Conservation (phyloP, 768 basidiomycete species). For the Polyporus arcularius region DNA sequence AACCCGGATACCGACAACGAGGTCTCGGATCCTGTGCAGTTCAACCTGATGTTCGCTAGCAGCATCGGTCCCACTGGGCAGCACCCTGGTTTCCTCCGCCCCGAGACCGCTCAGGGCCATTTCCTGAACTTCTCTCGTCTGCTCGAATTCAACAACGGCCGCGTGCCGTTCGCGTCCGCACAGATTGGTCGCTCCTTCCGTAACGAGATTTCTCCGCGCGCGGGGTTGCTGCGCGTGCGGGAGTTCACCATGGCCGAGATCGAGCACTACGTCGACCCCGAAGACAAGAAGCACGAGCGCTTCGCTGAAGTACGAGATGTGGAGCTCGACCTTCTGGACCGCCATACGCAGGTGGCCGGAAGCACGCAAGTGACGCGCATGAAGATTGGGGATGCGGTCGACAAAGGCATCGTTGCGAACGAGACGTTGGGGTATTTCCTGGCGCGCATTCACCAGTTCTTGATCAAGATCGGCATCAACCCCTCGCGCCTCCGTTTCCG, state of each 20-base stretch:
- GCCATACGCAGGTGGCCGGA: conserved; percentile 80
- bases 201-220: conserved; percentile 97
- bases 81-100: conserved; percentile 93
- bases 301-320: conserved; percentile 82
- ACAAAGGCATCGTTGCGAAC: conserved; percentile 86
- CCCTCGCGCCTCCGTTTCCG: conserved; percentile 84
- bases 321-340: conserved; percentile 75
- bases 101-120: conserved; percentile 98
- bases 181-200: conserved; percentile 96
- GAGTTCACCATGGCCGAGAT: conserved; percentile 99
- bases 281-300: conserved; percentile 83
- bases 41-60: conserved; percentile 98
- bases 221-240: conserved; percentile 93
- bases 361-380: conserved; percentile 62
- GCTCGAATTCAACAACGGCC: conserved; percentile 97
- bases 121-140: conserved; percentile 98
- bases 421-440: conserved; percentile 98
- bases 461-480: conserved; percentile 89
- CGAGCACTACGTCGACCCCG: conserved; percentile 97
- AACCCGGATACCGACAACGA: conserved; percentile 95
- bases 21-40: conserved; percentile 89
- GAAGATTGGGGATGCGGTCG: conserved; percentile 88
- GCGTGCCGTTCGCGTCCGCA: conserved; percentile 94
- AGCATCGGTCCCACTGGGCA: conserved; percentile 98
- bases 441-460: conserved; percentile 87